A percentile compares a stretch with the other conserved stretches of the same genome.
Evolutionary conservation across 139 green algal species (phyloP).

Genomic region (Nannochloris sp.): DNA sequence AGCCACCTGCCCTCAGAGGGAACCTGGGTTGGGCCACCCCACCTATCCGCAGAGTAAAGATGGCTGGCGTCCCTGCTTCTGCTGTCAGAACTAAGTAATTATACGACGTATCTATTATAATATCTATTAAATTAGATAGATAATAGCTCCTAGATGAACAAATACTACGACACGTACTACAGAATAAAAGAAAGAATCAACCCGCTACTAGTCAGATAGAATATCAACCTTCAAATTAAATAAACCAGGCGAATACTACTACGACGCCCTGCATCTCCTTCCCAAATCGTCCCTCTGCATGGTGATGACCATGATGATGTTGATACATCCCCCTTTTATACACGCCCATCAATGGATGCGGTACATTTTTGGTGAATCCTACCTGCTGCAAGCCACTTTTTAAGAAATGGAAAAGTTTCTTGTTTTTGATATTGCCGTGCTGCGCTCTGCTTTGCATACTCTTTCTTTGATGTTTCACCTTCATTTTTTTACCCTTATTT

Average conservation of each 20-base stretch:
- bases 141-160: not conserved
- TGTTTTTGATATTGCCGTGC: too few species aligned
- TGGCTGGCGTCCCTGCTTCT: not conserved
- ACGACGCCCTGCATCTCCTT: too few species aligned
- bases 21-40: slow-evolving; percentile 14
- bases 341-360: too few species aligned
- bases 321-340: too few species aligned
- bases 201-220: not conserved
- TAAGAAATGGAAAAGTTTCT: too few species aligned
- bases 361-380: too few species aligned
- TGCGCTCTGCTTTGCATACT: too few species aligned
- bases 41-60: slow-evolving; percentile 13
- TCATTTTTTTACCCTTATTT: too few species aligned
- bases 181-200: not conserved
- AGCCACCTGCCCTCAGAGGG: not conserved
- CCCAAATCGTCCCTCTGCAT: too few species aligned
- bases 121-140: not conserved
- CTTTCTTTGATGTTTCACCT: too few species aligned
- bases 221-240: not conserved
- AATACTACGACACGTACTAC: not conserved
- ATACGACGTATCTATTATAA: not conserved
- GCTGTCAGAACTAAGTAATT: not conserved
- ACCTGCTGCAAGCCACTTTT: too few species aligned
- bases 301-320: too few species aligned
- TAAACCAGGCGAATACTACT: slow-evolving; percentile 28